These are phyloP conservation scores for Penicillium crustosum DNA, from an alignment of 2,329 filamentous ascomycete genomes.

Conservation along the genomic window DNA sequence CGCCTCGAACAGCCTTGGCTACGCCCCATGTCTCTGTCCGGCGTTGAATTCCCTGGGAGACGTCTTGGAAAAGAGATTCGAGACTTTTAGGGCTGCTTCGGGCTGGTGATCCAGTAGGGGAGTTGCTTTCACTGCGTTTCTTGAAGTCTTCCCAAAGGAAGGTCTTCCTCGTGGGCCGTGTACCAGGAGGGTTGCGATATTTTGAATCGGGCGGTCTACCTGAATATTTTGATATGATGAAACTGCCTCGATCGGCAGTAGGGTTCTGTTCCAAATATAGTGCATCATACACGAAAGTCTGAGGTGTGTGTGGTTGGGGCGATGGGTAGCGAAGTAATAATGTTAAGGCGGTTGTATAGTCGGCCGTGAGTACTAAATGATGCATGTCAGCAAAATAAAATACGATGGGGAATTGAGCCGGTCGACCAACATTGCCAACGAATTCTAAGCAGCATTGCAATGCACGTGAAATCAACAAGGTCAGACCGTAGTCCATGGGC, in stretches of 20 bases:
- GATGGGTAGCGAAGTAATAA: slow-evolving; percentile 80
- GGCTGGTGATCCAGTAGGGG: slow-evolving; percentile 40
- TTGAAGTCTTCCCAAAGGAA: slow-evolving; percentile 33
- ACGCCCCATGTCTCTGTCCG: slow-evolving; percentile 52
- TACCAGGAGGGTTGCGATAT: slow-evolving; percentile 21
- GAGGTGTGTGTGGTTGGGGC: slow-evolving; percentile 64
- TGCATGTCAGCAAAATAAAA: slow-evolving; percentile 20
- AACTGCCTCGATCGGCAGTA: slow-evolving; percentile 44
- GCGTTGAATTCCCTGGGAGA: slow-evolving; percentile 49
- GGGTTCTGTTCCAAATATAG: slow-evolving; percentile 52
- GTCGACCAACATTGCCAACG: slow-evolving; percentile 73
- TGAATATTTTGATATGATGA: slow-evolving; percentile 50
- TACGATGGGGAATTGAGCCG: slow-evolving; percentile 16
- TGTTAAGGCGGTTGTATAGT: slow-evolving; percentile 82
- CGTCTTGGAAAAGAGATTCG: slow-evolving; percentile 49
- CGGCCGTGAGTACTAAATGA: slow-evolving; percentile 70
- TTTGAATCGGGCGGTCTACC: slow-evolving; percentile 43
- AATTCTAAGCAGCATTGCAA: slow-evolving; percentile 89
- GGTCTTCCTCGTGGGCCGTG: slow-evolving; percentile 23
- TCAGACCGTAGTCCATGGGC: slow-evolving; percentile 78
- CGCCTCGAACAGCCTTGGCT: slow-evolving; percentile 50
- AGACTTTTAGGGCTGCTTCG: slow-evolving; percentile 44
- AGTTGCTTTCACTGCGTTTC: slow-evolving; percentile 30
- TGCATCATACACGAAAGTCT: slow-evolving; percentile 83
- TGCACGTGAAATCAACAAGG: slow-evolving; percentile 84